Conservation (phyloP, 2,329 filamentous ascomycete species). For the Diaporthe citrichinensis region DNA sequence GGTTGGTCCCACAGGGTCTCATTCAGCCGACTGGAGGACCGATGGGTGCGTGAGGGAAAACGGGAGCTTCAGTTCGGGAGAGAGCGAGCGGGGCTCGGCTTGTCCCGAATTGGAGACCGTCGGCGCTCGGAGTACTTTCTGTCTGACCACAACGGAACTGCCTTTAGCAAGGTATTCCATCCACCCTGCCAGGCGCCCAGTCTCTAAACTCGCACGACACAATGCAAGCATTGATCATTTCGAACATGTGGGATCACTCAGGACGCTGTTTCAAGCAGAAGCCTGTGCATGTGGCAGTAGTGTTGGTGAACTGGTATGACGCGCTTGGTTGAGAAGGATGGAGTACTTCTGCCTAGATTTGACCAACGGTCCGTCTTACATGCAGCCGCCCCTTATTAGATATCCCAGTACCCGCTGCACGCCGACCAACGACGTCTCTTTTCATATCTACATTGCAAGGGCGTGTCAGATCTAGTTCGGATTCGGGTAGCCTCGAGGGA, state of each 20-base stretch:
- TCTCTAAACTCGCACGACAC: not conserved
- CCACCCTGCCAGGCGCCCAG: not conserved
- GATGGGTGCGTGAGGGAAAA: not conserved
- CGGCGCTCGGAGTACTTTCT: constrained; percentile 1
- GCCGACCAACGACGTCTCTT: not conserved
- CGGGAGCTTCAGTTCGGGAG: not conserved
- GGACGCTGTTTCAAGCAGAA: not conserved
- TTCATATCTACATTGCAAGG: not conserved
- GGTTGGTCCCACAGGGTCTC: not conserved
- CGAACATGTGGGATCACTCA: not conserved
- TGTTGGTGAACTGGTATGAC: not conserved
- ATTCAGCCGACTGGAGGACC: not conserved
- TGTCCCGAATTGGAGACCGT: fast-evolving
- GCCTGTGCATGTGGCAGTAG: not conserved
- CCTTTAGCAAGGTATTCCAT: not conserved
- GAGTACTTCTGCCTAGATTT: not conserved
- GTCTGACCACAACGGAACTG: not conserved
- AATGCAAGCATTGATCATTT: not conserved
- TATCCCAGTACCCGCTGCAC: not conserved
- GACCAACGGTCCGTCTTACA: not conserved
- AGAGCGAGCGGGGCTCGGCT: constrained; percentile 25
- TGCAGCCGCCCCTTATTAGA: not conserved
- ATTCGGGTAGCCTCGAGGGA: not conserved
- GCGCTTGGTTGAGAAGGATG: not conserved
- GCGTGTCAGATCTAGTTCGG: not conserved